Evolutionary conservation across 2,329 filamentous ascomycete genomes (phyloP), one percentile per base, ranked within the genome.

Genomic region (Tolypocladium inflatum): DNA sequence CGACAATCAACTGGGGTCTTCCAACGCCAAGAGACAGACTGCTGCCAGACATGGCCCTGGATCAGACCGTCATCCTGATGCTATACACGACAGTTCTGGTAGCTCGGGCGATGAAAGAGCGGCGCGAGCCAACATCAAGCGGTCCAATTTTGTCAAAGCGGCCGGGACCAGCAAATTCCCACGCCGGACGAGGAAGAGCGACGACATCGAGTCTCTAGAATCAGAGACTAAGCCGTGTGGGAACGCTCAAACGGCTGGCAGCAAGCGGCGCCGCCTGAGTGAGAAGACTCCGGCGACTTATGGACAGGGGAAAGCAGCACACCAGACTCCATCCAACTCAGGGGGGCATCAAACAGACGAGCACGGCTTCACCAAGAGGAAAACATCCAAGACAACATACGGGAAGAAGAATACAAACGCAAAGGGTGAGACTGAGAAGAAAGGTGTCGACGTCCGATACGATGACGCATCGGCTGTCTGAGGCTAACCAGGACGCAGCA

Each of bases 101-200:
- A 63, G 65, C 54, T 71, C 69, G 2, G 66, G 64, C 26, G 65
- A 70, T 38, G 65, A 71, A 26, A 58, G 57, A 33, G 61, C 58
- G 38, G 58, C 59, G n/a, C 61, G 63, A 5, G 71, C 64, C 19
- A 61, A 68, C 55, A 76, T 78, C 33, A 67, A 62, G 42, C 62
- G 61, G 10, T 74, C 71, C n/a, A 58, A 38, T 15, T 78, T 77
- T 50, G 30, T 50, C 2, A 38, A 52, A 23, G 33, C 58, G n/a
- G 39, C 48, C 37, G 23, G n/a, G 30, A 19, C 56, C 41, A 54
- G 41, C 6, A 61, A 54, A 19, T 23, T 43, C 37, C 57, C 55
- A 43, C 59, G 43, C 21, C 35, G 41, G 38, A 42, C 55, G 43
- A 59, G 54, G 17, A 50, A 57, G 30, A 57, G 56, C 35, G 53